A percentile compares a stretch with the other conserved stretches of the same genome.
These are phyloP conservation scores for Salisapilia sapeloensis DNA, from an alignment of 352 stramenopile genomes.

Conservation along the genomic window DNA sequence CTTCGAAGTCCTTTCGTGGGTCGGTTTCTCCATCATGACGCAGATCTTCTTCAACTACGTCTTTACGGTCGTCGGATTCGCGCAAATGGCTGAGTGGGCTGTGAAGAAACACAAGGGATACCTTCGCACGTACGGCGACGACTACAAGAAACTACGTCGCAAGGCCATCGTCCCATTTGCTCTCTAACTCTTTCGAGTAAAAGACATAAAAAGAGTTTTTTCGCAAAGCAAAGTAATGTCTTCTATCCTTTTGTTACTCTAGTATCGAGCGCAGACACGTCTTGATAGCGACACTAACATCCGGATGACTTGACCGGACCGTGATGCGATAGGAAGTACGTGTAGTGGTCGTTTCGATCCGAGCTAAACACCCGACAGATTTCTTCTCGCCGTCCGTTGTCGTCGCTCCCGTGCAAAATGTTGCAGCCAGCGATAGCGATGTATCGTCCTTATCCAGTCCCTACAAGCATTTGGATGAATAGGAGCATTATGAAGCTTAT, in stretches of 20 bases:
- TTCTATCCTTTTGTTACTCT: constrained; percentile 7
- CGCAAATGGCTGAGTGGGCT: constrained; percentile 84
- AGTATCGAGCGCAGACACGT: constrained; percentile 47
- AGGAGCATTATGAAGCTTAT: background rate
- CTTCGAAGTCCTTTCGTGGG: constrained; percentile 80
- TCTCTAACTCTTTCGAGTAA: too few species aligned
- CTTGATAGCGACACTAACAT: constrained; percentile 52
- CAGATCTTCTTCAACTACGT: constrained; percentile 69
- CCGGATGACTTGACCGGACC: constrained; percentile 84
- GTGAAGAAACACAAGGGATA: constrained; percentile 81
- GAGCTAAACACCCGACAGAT: constrained; percentile 85
- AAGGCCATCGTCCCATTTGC: constrained; percentile 77
- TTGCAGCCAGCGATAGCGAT: constrained; percentile 81
- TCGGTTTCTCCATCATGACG: constrained; percentile 79
- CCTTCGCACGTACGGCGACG: constrained; percentile 69
- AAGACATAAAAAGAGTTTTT: too few species aligned
- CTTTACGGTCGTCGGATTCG: constrained; percentile 71
- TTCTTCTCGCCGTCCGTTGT: constrained; percentile 85
- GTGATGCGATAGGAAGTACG: constrained; percentile 78
- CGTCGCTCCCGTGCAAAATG: constrained; percentile 82
- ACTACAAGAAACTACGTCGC: constrained; percentile 78
- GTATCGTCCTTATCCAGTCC: constrained; percentile 53
- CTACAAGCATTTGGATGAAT: constrained; percentile 3
- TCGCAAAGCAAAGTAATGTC: too few species aligned
- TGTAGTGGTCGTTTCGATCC: constrained; percentile 77